A percentile compares a stretch with the other conserved stretches of the same genome.
Evolutionary conservation across 1,284 basidiomycete species (phyloP).

Genomic region (Tilletia setariae): DNA sequence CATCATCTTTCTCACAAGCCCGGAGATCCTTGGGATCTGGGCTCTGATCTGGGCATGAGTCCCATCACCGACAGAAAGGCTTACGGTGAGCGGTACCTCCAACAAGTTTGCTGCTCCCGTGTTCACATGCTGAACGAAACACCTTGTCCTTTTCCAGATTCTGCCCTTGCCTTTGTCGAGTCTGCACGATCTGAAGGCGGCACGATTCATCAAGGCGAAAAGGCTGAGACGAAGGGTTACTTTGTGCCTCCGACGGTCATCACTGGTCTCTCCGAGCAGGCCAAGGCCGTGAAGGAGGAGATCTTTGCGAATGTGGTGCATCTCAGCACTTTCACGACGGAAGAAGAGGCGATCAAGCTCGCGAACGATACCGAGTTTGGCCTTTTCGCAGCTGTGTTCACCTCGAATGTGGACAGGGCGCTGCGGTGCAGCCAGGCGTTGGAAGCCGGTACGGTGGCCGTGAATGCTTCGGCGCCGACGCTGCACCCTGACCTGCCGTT

Average conservation of each 20-base stretch:
- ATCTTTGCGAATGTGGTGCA: constrained; percentile 39
- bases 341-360: constrained; percentile 32
- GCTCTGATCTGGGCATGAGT: background rate
- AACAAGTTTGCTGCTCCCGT: background rate
- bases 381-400: constrained; percentile 36
- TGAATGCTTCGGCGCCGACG: constrained; percentile 27
- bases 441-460: constrained; percentile 37
- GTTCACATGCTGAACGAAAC: background rate
- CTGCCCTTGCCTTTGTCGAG: background rate
- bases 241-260: constrained; percentile 45
- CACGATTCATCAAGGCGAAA: background rate
- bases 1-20: background rate
- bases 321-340: constrained; percentile 32
- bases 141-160: background rate
- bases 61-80: background rate
- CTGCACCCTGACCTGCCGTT: constrained; percentile 67
- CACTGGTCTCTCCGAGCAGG: constrained; percentile 29
- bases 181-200: background rate
- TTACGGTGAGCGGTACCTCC: background rate
- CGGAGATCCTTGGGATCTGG: background rate
- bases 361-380: constrained; percentile 37
- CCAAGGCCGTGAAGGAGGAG: constrained; percentile 40
- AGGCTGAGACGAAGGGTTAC: constrained; percentile 23
- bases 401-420: constrained; percentile 26
- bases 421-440: constrained; percentile 29